Evolutionary conservation across 2,329 filamentous ascomycete genomes (phyloP).

Genomic region (Hypoxylon sp.): DNA sequence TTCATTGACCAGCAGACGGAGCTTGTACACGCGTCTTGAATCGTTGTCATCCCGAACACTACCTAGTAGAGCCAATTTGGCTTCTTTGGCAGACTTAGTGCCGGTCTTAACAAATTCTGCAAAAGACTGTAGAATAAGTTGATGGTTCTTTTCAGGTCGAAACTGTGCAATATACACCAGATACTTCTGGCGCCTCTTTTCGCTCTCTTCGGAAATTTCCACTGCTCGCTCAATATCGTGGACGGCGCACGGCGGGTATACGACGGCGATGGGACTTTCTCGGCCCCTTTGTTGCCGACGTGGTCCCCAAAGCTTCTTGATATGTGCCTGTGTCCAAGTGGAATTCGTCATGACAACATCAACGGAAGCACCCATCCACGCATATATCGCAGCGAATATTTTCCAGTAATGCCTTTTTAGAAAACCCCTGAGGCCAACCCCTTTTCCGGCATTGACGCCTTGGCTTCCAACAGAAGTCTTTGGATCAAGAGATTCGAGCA

Average conservation of each 20-base stretch:
- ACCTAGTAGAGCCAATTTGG: constrained; percentile 84
- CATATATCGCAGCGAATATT: constrained; percentile 83
- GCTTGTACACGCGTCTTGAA: constrained; percentile 84
- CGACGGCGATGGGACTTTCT: constrained; percentile 70
- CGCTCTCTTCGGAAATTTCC: constrained; percentile 73
- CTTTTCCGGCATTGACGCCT: constrained; percentile 85
- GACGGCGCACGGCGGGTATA: constrained; percentile 94
- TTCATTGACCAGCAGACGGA: constrained; percentile 86
- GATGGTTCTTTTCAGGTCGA: constrained; percentile 95
- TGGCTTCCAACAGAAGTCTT: constrained; percentile 63
- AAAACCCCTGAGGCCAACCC: constrained; percentile 73
- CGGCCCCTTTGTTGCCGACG: constrained; percentile 56
- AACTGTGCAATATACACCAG: constrained; percentile 97
- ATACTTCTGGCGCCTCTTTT: constrained; percentile 72
- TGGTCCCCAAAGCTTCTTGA: constrained; percentile 80
- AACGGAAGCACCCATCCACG: constrained; percentile 80
- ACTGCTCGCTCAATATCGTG: constrained; percentile 81
- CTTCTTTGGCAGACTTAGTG: constrained; percentile 58
- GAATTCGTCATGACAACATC: constrained; percentile 99
- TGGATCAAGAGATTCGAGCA: constrained; percentile 84
- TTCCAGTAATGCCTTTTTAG: constrained; percentile 87
- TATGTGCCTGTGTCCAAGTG: constrained; percentile 88
- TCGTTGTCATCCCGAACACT: constrained; percentile 89
- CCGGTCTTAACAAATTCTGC: constrained; percentile 73
- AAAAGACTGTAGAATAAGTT: constrained; percentile 85